Conservation (phyloP, 306 rosid genomes). For the Chamaecrista fasciculata region DNA sequence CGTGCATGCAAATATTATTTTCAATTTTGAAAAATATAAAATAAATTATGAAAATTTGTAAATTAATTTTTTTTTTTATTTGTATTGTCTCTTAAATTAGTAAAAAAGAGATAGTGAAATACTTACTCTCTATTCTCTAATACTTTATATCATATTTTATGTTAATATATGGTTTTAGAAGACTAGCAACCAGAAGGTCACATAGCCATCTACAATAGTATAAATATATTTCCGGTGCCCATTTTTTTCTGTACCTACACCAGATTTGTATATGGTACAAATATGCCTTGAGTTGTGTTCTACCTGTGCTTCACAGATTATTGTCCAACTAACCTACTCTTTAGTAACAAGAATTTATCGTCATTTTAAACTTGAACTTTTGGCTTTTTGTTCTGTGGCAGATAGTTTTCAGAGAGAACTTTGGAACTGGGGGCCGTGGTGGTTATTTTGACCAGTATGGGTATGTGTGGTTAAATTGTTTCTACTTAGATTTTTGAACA, state of each 20-base stretch:
- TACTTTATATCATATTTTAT: too few species aligned
- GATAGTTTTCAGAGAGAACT: constrained; percentile 94
- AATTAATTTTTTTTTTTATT: too few species aligned
- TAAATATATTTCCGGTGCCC: neutral
- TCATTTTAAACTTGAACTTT: neutral
- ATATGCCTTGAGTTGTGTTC: neutral
- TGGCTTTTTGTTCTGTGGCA: constrained; percentile 33
- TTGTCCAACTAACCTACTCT: constrained; percentile 12
- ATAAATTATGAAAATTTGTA: too few species aligned
- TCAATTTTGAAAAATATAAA: too few species aligned
- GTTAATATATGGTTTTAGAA: too few species aligned
- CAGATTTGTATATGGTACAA: neutral
- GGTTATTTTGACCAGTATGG: constrained; percentile 92
- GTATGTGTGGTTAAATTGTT: constrained; percentile 41
- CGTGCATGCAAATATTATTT: neutral
- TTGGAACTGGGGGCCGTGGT: constrained; percentile 92
- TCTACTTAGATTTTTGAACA: constrained; percentile 23
- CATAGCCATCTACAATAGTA: too few species aligned
- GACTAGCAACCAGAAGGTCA: too few species aligned
- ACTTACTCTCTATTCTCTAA: too few species aligned
- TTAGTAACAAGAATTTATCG: constrained; percentile 3
- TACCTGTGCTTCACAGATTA: neutral
- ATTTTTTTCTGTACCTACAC: neutral
- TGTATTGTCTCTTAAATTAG: too few species aligned
- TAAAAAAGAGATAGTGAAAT: too few species aligned